Evolutionary conservation across 805 yeast species (phyloP).

Genomic region (Metschnikowia gruessii): DNA sequence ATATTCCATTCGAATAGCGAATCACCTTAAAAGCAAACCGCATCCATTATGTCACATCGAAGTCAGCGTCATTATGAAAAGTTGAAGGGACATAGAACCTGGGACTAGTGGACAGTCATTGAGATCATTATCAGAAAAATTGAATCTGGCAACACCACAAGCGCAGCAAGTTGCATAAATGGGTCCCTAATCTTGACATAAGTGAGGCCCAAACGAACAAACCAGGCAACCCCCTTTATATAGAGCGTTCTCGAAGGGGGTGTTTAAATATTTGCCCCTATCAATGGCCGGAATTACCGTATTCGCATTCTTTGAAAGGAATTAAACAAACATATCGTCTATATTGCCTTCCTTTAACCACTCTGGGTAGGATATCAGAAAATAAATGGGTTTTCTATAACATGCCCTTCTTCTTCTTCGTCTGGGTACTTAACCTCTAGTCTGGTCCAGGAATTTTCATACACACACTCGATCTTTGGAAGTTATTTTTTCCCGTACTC

Average conservation of each 20-base stretch:
- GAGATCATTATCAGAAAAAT: slow-evolving; percentile 41
- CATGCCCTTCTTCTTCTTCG: slow-evolving; percentile 28
- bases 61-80: slow-evolving; percentile 58
- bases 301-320: slow-evolving; percentile 35
- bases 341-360: slow-evolving; percentile 25
- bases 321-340: slow-evolving; percentile 16
- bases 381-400: slow-evolving; percentile 28
- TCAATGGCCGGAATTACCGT: too few species aligned
- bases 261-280: too few species aligned
- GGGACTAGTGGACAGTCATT: slow-evolving; percentile 36
- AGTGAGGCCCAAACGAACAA: slow-evolving; percentile 26
- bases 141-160: slow-evolving; percentile 60
- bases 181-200: slow-evolving; percentile 18
- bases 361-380: slow-evolving; percentile 34
- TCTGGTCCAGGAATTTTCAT: slow-evolving; percentile 1
- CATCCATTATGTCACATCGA: slow-evolving; percentile 46
- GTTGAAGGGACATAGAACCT: slow-evolving; percentile 62
- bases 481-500: slow-evolving; percentile 17
- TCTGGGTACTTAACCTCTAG: slow-evolving; percentile 16
- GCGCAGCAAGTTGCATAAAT: slow-evolving; percentile 47
- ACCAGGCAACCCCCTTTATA: slow-evolving; percentile 27
- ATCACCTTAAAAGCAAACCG: slow-evolving; percentile 40
- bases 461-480: slow-evolving; percentile 3
- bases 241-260: too few species aligned
- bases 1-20: slow-evolving; percentile 35